Evolutionary conservation across 495 filamentous ascomycete species (phyloP).

Genomic region (Hypoxylon cercidicola): DNA sequence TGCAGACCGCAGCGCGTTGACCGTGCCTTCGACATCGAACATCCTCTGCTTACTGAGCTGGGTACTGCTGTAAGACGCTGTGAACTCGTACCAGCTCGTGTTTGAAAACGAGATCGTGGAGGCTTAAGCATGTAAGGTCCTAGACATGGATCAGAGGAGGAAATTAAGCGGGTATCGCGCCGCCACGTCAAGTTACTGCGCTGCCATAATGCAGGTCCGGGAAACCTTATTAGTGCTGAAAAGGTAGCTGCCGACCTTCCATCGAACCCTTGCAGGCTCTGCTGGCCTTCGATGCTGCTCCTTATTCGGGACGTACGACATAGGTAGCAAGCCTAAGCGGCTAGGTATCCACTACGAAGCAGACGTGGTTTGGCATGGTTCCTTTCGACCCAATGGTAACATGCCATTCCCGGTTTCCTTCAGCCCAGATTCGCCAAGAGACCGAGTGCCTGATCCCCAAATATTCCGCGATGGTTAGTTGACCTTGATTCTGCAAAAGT

Average conservation of each 20-base stretch:
- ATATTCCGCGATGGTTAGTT: conserved; percentile 14
- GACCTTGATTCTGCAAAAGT: conserved; percentile 8
- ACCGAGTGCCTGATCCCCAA: conserved; percentile 6
- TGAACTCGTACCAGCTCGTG: conserved; percentile 14
- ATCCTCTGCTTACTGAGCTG: conserved; percentile 5
- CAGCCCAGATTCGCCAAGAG: conserved; percentile 14
- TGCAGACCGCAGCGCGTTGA: conserved; percentile 6
- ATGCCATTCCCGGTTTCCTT: conserved; percentile 11
- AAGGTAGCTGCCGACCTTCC: conserved; percentile 5
- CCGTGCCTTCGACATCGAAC: conserved; percentile 16
- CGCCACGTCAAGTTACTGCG: conserved; percentile 42
- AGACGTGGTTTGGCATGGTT: background rate
- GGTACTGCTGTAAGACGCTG: conserved; percentile 15
- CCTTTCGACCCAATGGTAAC: conserved; percentile 8
- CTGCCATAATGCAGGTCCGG: conserved; percentile 46
- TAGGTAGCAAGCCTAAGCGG: conserved; percentile 6
- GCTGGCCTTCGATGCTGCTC: conserved; percentile 11
- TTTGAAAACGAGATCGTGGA: conserved; percentile 29
- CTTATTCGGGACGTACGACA: conserved; percentile 23
- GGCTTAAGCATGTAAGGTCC: conserved; percentile 7
- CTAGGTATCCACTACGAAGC: conserved; percentile 5
- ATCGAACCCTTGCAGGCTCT: conserved; percentile 12
- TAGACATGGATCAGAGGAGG: conserved; percentile 12
- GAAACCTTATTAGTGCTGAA: conserved; percentile 21
- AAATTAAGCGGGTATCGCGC: conserved; percentile 31